Base-by-base conservation (phyloP, 352 stramenopile genomes). In the Phytophthora pistaciae region DNA sequence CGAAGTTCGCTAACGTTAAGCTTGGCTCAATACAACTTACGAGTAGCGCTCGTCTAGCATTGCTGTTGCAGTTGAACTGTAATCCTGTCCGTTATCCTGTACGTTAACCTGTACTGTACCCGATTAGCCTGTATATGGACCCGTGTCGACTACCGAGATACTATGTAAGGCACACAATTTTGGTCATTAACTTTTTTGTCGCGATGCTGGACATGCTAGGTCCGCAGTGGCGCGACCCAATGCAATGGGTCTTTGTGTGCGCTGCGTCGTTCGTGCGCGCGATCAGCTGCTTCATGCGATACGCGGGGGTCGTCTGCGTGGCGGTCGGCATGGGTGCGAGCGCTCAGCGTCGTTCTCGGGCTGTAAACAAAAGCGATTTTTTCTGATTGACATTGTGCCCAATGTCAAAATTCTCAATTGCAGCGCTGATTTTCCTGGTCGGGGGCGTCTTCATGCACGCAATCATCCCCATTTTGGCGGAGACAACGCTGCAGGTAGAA, bases 221-320 rank as follows among this genome's bases (percentile, higher is more conserved):
- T 27, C 75, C 75, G 20, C 82, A 82, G n/a, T 82, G 78, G 76
- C 82, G 75, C 42, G 82, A 90, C 70, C 82, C 82, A 11, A 84
- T 85, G 80, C 78, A 88, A 29, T 78, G 71, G 53, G 46, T 64
- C 10, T 88, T 90, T 69, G 18, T 87, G 1, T 72, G 69, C 40
- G 66, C 69, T 7, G 70, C 65, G 5, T 65, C 72, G 23, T 72
- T 83, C 49, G 70, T 74, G 25, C 80, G 74, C 27, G 66, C 49
- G 25, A 79, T 75, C 42, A 85, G 72, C 66, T 70, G 75, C 36
- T 84, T 84, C 61, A 84, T 85, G 78, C 80, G 82, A 16, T 72
- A 76, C 31, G 75, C 70, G 5, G 82, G 82, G 33, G 61, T 70
- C n/a, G 60, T 76, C 36, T 88, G 85, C 50, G 78, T 88, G 27